Evolutionary conservation across 192 early-diverging fungal species (phyloP).

Genomic region (Irineochytrium annulatum): DNA sequence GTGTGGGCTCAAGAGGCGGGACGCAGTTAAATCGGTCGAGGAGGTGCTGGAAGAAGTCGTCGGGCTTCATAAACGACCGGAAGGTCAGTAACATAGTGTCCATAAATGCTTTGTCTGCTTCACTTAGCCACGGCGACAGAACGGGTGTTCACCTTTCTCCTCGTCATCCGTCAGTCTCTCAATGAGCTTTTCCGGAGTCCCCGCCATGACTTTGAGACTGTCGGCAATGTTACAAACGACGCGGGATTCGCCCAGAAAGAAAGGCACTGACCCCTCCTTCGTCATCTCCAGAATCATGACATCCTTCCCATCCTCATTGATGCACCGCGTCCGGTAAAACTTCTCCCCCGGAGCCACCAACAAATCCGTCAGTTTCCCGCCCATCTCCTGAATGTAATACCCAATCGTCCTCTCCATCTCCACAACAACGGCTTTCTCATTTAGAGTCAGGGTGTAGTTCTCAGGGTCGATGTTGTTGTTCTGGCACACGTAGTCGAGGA

Average conservation of each 20-base stretch:
- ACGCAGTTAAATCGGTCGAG: conserved; percentile 46
- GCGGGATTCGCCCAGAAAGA: neutral
- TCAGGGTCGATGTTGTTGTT: conserved; percentile 37
- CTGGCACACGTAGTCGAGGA: conserved; percentile 40
- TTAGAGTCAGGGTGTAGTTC: conserved; percentile 31
- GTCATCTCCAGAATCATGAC: conserved; percentile 43
- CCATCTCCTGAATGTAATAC: conserved; percentile 26
- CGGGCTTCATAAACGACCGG: conserved; percentile 47
- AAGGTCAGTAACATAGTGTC: conserved; percentile 52
- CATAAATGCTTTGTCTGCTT: conserved; percentile 40
- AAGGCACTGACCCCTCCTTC: conserved; percentile 43
- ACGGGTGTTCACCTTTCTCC: conserved; percentile 34
- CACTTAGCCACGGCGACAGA: neutral
- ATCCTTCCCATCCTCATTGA: conserved; percentile 47
- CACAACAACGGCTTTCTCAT: conserved; percentile 21
- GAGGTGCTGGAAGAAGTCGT: conserved; percentile 48
- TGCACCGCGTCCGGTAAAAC: conserved; percentile 40
- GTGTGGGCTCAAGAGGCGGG: conserved; percentile 34
- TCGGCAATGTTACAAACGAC: conserved; percentile 13
- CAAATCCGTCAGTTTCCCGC: conserved; percentile 32
- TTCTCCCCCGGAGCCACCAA: conserved; percentile 47
- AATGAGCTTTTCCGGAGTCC: conserved; percentile 46
- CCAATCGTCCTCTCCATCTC: conserved; percentile 47
- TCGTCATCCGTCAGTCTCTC: conserved; percentile 41
- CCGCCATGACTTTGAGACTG: conserved; percentile 51